A percentile compares a stretch with the other conserved stretches of the same genome.
phyloP scores from a whole-genome alignment of 257 asterid genomes.

The Euphrasia confusa region DNA sequence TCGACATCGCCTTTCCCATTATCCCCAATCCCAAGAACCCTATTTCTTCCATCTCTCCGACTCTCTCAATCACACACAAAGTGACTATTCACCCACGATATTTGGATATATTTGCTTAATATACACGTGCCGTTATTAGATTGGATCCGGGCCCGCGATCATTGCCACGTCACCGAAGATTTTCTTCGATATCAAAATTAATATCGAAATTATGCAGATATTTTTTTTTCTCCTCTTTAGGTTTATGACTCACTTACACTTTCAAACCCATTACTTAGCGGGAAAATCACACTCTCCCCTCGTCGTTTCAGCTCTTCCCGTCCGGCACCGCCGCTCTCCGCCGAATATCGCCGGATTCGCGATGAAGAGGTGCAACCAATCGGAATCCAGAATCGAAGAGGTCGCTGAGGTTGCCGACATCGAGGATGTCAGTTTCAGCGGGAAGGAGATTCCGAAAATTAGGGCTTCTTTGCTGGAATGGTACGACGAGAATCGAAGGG shows the following conservation, averaged over 20 bases:
- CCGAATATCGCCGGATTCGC: constrained; percentile 25
- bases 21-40: constrained; percentile 94
- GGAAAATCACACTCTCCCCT: constrained; percentile 36
- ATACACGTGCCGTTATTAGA: constrained; percentile 14
- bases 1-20: constrained; percentile 97
- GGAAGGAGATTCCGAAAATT: constrained; percentile 43
- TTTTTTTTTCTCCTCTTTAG: constrained; percentile 18
- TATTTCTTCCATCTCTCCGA: constrained; percentile 63
- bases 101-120: background rate
- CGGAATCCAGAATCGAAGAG: constrained; percentile 21
- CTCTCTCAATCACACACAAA: background rate
- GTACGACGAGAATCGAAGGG: constrained; percentile 75
- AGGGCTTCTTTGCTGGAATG: constrained; percentile 75
- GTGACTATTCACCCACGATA: background rate
- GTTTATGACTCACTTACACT: constrained; percentile 15
- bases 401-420: constrained; percentile 41
- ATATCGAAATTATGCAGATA: background rate
- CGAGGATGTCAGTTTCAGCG: constrained; percentile 64
- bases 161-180: constrained; percentile 28
- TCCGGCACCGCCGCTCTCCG: constrained; percentile 20
- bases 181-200: constrained; percentile 20
- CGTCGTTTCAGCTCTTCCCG: constrained; percentile 8
- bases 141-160: constrained; percentile 22
- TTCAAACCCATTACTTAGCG: constrained; percentile 39
- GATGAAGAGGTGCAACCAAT: constrained; percentile 49